A percentile compares a stretch with the other conserved stretches of the same genome.
phyloP scores from a whole-genome alignment of 306 rosid species.

The Biancaea sappan region DNA sequence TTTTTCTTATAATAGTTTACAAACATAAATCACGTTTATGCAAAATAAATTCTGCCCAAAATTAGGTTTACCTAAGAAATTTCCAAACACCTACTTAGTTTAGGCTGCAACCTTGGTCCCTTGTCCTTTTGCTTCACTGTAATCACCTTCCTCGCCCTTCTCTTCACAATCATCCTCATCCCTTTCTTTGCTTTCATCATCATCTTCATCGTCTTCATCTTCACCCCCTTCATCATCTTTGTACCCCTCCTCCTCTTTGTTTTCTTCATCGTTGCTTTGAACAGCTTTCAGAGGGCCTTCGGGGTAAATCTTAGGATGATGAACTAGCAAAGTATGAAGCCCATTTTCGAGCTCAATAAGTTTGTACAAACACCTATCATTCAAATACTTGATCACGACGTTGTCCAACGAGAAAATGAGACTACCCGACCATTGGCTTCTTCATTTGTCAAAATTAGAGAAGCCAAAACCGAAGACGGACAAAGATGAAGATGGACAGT shows the following conservation, averaged over 20 bases:
- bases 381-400: conserved; percentile 71
- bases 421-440: conserved; percentile 33
- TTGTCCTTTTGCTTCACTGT: conserved; percentile 32
- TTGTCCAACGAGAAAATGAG: conserved; percentile 55
- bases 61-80: too few species aligned
- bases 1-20: too few species aligned
- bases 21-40: too few species aligned
- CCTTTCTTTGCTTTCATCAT: conserved; percentile 10
- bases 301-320: conserved; percentile 88
- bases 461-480: too few species aligned
- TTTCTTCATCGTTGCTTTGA: conserved; percentile 36
- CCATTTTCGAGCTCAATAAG: conserved; percentile 68
- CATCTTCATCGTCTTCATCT: not conserved
- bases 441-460: too few species aligned
- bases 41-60: too few species aligned
- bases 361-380: conserved; percentile 72
- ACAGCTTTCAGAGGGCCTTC: conserved; percentile 48
- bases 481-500: too few species aligned
- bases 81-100: conserved; percentile 97
- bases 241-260: conserved; percentile 31
- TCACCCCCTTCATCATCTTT: conserved; percentile 16
- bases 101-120: conserved; percentile 54
- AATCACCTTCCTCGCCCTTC: conserved; percentile 36
- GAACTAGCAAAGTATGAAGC: conserved; percentile 79
- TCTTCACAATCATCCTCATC: conserved; percentile 38